Evolutionary conservation across 306 rosid genomes (phyloP).

Genomic region (Canavalia ensiformis): DNA sequence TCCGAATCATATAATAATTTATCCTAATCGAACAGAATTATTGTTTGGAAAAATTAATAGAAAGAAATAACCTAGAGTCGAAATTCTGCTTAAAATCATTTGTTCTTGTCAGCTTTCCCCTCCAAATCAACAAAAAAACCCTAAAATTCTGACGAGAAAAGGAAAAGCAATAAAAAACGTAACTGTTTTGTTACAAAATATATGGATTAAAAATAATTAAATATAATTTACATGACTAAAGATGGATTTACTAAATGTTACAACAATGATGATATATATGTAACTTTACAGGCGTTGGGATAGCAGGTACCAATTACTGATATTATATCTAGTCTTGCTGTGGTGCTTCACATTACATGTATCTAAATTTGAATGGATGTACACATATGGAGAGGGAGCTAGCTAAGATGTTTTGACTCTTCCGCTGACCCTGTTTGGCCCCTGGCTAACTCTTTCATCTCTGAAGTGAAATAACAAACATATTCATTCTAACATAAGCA

Average conservation of each 20-base stretch:
- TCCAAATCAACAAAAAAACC: too few species aligned
- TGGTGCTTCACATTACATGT: slow-evolving; percentile 6
- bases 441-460: slow-evolving; percentile 18
- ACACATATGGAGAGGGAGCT: neutral
- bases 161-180: neutral
- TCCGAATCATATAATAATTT: too few species aligned
- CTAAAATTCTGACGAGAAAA: neutral
- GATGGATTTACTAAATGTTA: neutral
- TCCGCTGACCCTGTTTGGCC: neutral
- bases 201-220: neutral
- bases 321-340: neutral
- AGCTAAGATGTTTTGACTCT: neutral
- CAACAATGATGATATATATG: neutral
- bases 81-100: too few species aligned
- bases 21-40: too few species aligned
- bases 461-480: slow-evolving; percentile 37
- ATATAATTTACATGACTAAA: slow-evolving; percentile 22
- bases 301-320: too few species aligned
- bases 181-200: neutral
- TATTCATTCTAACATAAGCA: neutral
- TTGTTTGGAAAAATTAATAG: too few species aligned
- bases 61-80: too few species aligned
- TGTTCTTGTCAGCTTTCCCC: too few species aligned
- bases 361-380: neutral
- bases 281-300: neutral